Base-by-base conservation (phyloP, 75 land plant genomes). In the Ceratopteris richardii region DNA sequence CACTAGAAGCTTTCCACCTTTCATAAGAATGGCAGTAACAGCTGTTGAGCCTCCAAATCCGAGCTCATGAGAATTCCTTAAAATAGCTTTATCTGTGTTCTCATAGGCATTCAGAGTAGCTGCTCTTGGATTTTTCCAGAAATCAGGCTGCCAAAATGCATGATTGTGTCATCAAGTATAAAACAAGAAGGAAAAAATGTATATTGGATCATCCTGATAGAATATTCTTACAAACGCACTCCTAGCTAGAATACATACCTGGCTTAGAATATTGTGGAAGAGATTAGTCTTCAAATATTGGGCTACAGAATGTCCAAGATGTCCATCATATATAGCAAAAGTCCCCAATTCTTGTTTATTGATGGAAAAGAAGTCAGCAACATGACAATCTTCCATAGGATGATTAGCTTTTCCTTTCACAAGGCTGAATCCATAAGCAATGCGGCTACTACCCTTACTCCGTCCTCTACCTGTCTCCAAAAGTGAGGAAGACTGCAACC, bases 41-140 rank as follows among this genome's bases (percentile, higher is more conserved):
- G 79, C 79, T 16, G 79, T 76, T 33, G 79, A 76, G 17, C 79
- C 79, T 43, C 78, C 79, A 12, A 26, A 37, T 26, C 76, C 70
- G 16, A 73, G 37, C 31, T 44, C 33, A 4, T 51, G 33, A 11
- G 77, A 33, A 6, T 76, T 62, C 25, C 67, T 65, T 27, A 76
- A 58, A 14, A 72, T 66, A 14, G 46, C 21, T 4, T 41, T 51
- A 54, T 72, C 75, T 16, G 75, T 72, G 24, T 23, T 54, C 31
- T 44, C 25, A 36, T 72, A 72, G 11, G 75, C 75, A 0, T 72
- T 52, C 24, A 21, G 16, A 7, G 66, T 66, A 20, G 75, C 75
- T 30, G 3, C 27, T 19, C 21, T 24, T 1, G 75, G 70, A 54
- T 66, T 29, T 44, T 7, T 43, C 75, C 71, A 72, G 46, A 72